A percentile compares a stretch with the other conserved stretches of the same genome.
Conservation (phyloP, 805 yeast genomes). For the Yamadazyma endophytica region DNA sequence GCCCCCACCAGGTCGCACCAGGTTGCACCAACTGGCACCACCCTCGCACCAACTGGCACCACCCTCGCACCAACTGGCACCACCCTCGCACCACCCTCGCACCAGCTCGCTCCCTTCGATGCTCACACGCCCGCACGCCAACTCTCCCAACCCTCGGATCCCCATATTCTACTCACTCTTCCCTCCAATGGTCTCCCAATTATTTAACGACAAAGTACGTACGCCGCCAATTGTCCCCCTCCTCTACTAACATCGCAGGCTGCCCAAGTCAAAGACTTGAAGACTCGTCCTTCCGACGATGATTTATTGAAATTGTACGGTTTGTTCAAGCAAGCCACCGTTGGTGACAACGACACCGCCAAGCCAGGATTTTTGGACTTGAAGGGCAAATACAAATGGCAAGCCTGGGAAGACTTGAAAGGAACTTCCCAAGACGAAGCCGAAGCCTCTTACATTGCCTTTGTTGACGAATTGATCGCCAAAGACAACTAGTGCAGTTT, state of each 20-base stretch:
- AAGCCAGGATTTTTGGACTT: slow-evolving; percentile 92
- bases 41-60: too few species aligned
- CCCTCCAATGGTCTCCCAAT: slow-evolving; percentile 30
- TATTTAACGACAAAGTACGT: slow-evolving; percentile 29
- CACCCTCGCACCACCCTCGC: too few species aligned
- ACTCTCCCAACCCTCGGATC: too few species aligned
- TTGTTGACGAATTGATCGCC: slow-evolving; percentile 60
- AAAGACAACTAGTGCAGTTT: slow-evolving; percentile 19
- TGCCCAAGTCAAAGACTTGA: slow-evolving; percentile 68
- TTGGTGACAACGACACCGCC: slow-evolving; percentile 84
- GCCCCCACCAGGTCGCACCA: too few species aligned
- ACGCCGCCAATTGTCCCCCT: too few species aligned
- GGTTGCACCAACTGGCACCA: too few species aligned
- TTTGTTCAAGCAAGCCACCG: slow-evolving; percentile 93
- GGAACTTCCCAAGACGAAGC: slow-evolving; percentile 90
- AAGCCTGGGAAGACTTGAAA: slow-evolving; percentile 85
- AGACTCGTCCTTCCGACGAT: slow-evolving; percentile 78
- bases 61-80: too few species aligned
- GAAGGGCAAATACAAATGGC: slow-evolving; percentile 97
- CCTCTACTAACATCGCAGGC: slow-evolving; percentile 50
- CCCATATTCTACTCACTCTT: too few species aligned
- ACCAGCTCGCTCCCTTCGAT: too few species aligned
- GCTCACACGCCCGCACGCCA: too few species aligned
- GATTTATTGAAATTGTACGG: slow-evolving; percentile 87
- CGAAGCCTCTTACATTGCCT: slow-evolving; percentile 69